phyloP scores from a whole-genome alignment of 139 green algal genomes.

The Chlorella sp. region DNA sequence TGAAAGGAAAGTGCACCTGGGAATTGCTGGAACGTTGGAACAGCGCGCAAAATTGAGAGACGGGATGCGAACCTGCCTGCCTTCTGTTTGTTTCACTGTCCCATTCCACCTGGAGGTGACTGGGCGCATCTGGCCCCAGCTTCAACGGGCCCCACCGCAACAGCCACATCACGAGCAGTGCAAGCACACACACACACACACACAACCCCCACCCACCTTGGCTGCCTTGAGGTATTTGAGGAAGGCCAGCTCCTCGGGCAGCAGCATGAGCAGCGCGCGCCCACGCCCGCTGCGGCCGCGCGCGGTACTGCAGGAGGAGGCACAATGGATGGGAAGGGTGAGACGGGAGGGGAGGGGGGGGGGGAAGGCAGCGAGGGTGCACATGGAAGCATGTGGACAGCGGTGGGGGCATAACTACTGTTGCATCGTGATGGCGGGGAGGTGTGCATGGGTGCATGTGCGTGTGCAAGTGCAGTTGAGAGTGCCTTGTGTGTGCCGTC shows the following conservation, averaged over 20 bases:
- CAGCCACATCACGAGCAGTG: too few species aligned
- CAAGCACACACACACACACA: too few species aligned
- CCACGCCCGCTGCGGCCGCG: slow-evolving; percentile 85
- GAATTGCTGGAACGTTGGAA: too few species aligned
- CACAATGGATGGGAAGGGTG: not conserved
- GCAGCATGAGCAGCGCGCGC: slow-evolving; percentile 94
- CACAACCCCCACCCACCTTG: not conserved
- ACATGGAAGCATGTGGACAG: not conserved
- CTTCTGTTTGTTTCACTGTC: too few species aligned
- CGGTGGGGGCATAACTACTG: too few species aligned
- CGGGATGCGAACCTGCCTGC: too few species aligned
- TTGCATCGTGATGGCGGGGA: not conserved
- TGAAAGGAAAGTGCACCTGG: too few species aligned
- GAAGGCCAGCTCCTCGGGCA: slow-evolving; percentile 96
- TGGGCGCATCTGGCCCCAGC: too few species aligned
- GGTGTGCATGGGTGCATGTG: not conserved
- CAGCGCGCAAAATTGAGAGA: too few species aligned
- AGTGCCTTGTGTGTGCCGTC: not conserved
- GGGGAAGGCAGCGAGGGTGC: not conserved
- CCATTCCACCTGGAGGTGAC: too few species aligned
- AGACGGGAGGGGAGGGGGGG: too few species aligned
- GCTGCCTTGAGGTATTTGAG: slow-evolving; percentile 85
- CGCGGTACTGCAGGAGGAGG: slow-evolving; percentile 74
- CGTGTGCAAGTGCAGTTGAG: not conserved
- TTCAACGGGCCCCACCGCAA: too few species aligned